Evolutionary conservation across 306 rosid species (phyloP).

Genomic region (Rubus idaeus): DNA sequence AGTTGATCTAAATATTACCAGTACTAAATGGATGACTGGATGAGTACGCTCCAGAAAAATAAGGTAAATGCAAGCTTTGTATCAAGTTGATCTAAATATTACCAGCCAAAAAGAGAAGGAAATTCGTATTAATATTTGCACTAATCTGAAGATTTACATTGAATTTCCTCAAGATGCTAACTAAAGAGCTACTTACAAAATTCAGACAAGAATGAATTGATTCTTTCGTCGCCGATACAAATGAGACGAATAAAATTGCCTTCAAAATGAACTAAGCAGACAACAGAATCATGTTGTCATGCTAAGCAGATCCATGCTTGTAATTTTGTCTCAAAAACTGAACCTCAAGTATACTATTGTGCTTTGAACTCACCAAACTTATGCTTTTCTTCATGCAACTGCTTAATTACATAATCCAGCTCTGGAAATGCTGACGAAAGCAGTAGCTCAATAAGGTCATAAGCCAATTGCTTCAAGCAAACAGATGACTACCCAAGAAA

Average conservation of each 20-base stretch:
- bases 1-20: too few relatives aligned
- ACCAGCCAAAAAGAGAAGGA: not conserved
- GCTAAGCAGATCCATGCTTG: constrained; percentile 3
- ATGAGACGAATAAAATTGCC: not conserved
- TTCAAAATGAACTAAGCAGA: constrained; percentile 7
- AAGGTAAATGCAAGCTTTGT: not conserved
- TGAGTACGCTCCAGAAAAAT: not conserved
- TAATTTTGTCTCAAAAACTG: not conserved
- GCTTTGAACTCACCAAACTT: constrained; percentile 60
- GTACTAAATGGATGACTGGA: not conserved
- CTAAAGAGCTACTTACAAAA: constrained; percentile 27
- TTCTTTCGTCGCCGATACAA: not conserved
- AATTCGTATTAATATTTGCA: constrained; percentile 29
- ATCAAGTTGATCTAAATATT: too few relatives aligned
- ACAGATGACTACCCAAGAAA: constrained; percentile 70
- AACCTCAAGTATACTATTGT: constrained; percentile 9
- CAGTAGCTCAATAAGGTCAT: constrained; percentile 78
- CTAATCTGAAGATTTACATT: constrained; percentile 47
- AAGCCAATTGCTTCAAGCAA: constrained; percentile 82
- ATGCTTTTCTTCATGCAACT: constrained; percentile 72
- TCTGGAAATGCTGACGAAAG: constrained; percentile 78
- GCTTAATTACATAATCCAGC: constrained; percentile 59
- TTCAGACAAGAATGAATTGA: constrained; percentile 16
- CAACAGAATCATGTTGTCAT: constrained; percentile 26
- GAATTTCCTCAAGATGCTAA: constrained; percentile 30